A percentile compares a stretch with the other conserved stretches of the same genome.
These are phyloP conservation scores for Oidium heveae DNA, from an alignment of 2,329 filamentous ascomycete genomes.

Conservation along the genomic window DNA sequence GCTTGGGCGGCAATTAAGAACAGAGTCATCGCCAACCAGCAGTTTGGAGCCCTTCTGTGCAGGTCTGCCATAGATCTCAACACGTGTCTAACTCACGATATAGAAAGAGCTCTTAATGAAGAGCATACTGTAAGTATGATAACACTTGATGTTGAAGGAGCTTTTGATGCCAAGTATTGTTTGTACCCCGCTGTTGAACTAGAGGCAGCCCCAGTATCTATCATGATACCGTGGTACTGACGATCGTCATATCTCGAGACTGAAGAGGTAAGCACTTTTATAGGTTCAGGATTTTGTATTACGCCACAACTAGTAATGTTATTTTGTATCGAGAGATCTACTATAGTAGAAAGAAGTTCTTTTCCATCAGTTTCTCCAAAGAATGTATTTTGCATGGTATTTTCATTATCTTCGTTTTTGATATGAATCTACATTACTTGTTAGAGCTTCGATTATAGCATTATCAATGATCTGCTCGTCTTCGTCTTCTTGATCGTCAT, in stretches of 20 bases:
- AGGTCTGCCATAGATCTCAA: too few species aligned
- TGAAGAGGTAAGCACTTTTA: neutral
- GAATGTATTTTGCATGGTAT: neutral
- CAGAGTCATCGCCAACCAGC: too few species aligned
- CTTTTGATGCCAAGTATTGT: neutral
- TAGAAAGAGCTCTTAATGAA: too few species aligned
- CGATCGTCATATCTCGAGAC: neutral
- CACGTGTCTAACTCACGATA: too few species aligned
- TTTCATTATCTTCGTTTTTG: too few species aligned
- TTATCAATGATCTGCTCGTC: neutral
- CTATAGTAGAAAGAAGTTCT: neutral
- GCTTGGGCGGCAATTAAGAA: too few species aligned
- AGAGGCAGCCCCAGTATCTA: neutral
- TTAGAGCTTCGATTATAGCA: neutral
- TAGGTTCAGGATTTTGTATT: neutral
- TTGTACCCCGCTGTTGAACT: neutral
- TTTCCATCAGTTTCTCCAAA: neutral
- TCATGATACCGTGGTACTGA: neutral
- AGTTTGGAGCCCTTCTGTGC: too few species aligned
- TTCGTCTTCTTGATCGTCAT: neutral
- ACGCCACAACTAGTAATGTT: neutral
- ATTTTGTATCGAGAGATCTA: neutral
- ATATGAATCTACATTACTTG: too few species aligned
- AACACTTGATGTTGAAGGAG: too few species aligned
- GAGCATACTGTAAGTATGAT: too few species aligned